Evolutionary conservation across 768 basidiomycete genomes (phyloP), one percentile per base, ranked within the genome.

Genomic region (Lyophyllum atratum): DNA sequence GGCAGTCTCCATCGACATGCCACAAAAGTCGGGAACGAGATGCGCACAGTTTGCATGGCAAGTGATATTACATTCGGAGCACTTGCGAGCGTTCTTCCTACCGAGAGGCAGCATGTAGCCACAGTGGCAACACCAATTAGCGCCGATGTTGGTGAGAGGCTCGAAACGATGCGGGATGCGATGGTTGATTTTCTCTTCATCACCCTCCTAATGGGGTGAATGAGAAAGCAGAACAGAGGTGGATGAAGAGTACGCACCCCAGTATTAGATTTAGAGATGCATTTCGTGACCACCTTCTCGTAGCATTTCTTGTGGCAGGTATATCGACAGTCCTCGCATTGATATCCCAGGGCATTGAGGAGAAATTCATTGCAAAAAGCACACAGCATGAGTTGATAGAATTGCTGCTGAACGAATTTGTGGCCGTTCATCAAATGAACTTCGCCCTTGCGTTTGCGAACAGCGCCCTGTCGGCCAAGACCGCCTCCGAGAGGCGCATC

Each of bases 41-140:
- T 99, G 97, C 1, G 95, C 92, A 74, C 97, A 99, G 61, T 94
- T 92, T 19, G 93, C 94, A 73, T 99, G 97, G 66, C 95, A 98
- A 45, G 96, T 98, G 64, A 98, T 87, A 66, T 90, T 86, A 75
- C 97, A 99, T 72, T 98, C 96, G 0, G 92, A 87, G 71, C 97
- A 99, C 73, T 90, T 91, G 54, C 94, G 87, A 21, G 96, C 90
- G 71, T 98, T 96, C 80, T 98, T 98, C 62, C 95, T 87, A 50
- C 96, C 96, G 47, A 98, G 84, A 54, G 97, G 95, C 24, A 97
- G 83, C 84, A 99, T 95, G 68, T 95, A 97, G 60, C 97, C 97
- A 70, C 97, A 99, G 72, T 99, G 97, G 71, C 97, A 99, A 73
- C 97, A 99, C 97, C 97, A 99, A 68, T 96, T 98, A 17, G 97